Conservation (phyloP, 2,329 filamentous ascomycete species). For the Pseudogymnoascus sp. region DNA sequence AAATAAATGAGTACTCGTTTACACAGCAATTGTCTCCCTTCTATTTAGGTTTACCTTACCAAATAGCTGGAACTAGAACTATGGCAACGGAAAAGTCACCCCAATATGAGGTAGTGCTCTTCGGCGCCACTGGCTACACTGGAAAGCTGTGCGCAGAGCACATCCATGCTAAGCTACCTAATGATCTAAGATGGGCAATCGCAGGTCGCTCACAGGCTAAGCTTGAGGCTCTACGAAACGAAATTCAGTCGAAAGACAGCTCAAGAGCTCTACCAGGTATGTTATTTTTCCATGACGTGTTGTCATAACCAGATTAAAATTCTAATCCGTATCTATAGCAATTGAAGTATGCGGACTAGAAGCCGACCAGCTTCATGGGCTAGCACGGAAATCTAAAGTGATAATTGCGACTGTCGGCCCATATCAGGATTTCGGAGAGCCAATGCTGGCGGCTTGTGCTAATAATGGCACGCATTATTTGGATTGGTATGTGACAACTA, state of each 20-base stretch:
- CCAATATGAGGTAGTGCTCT: slow-evolving; percentile 56
- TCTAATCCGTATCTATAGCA: slow-evolving; percentile 26
- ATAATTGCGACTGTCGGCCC: slow-evolving; percentile 54
- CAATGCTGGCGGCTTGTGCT: slow-evolving; percentile 53
- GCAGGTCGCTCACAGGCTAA: slow-evolving; percentile 75
- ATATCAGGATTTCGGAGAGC: slow-evolving; percentile 49
- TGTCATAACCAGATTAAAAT: no score
- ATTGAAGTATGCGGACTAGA: slow-evolving; percentile 46
- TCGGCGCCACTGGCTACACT: slow-evolving; percentile 74
- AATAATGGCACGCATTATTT: slow-evolving; percentile 56
- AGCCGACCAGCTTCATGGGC: slow-evolving; percentile 37
- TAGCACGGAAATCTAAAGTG: slow-evolving; percentile 49
- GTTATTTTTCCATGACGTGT: no score
- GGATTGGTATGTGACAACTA: slow-evolving; percentile 30
- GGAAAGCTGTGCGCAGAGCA: slow-evolving; percentile 70
- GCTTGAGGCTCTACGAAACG: slow-evolving; percentile 49
- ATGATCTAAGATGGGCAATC: slow-evolving; percentile 77
- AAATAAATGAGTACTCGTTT: neutral
- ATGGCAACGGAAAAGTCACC: neutral
- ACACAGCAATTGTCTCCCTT: neutral
- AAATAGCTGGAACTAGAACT: neutral
- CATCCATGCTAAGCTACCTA: slow-evolving; percentile 61
- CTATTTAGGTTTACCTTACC: neutral
- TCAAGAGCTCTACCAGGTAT: neutral
- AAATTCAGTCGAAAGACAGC: neutral